Base-by-base conservation (phyloP, 192 early-diverging fungal species). In the Backusella tuberculispora region DNA sequence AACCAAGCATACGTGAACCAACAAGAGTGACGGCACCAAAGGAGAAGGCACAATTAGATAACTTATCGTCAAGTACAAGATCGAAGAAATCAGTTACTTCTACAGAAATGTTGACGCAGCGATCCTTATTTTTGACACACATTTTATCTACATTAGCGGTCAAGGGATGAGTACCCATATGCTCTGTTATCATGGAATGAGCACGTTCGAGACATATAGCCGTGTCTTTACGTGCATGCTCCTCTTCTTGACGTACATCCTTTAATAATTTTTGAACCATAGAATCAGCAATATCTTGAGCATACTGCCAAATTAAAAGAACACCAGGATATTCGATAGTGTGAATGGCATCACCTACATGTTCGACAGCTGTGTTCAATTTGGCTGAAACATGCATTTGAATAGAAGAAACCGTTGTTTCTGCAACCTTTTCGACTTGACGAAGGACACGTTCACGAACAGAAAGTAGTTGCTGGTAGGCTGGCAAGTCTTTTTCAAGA, bases 301-400 rank as follows among this genome's bases (percentile, higher is more conserved):
- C 94, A 82, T 97, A 99, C 56, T 89, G 85, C 95, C 95, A 96
- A 44, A 93, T 87, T 68, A 92, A 88, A 15, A 95, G 74, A 45
- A 96, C 74, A 37, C 97, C 96, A 34, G 88, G 87, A 82, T 92
- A 99, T 53, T 92, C 85, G 12, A 95, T 87, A 45, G 90, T 88
- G 24, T 88, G 82, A 72, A 90, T 88, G 15, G 85, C 81, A 21
- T 85, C 80, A 74, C 94, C 90, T 38, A 97, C 80, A 34, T 95
- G 83, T 38, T 90, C 85, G 48, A 93, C 83, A 65, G 91, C 88
- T 47, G 87, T 69, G 37, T 71, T 72, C 9, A 87, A 74, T 21
- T 77, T 78, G 46, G 80, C 48, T 17, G 79, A 46, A 43, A 83
- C 78, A 42, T 77, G 73, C 13, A 80, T 75, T 34, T 89, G 86